Base-by-base conservation (phyloP, 371 early-diverging fungal genomes). In the Gilbertella persicaria region DNA sequence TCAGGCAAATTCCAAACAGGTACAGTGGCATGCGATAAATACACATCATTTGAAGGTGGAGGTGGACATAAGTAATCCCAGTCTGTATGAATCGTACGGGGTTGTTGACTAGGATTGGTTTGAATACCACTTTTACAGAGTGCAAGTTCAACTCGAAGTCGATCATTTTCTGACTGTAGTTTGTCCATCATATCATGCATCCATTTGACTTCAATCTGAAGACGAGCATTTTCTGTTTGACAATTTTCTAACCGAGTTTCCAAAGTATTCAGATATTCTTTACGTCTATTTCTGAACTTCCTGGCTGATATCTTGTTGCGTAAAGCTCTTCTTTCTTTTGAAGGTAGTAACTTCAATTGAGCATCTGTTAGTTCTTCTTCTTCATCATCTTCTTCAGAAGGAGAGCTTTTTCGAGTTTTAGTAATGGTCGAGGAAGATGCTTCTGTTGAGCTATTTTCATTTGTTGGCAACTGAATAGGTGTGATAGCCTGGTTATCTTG, bases 261-360 rank as follows among this genome's bases (percentile, higher is more conserved):
- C 28, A 64, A 20, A 25, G 59, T 44, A 16, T 42, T 5, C 45
- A 64, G 50, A 35, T 64, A 59, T 36, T 64, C 64, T 61, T 64
- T 64, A 29, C 64, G 42, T 40, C 64, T 43, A 37, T 64, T 59
- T 46, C 64, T 47, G 17, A 64, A 64, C 29, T 64, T 64, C 42
- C 64, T 24, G 8, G 64, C 64, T n/a, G 64, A 64, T 44, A 64
- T 64, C n/a, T 64, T 64, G 35, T 64, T 64, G 38, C 64, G 16
- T 13, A 64, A 28, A 26, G 58, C 55, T 21, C 64, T 53, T 39
- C 64, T 44, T 38, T 64, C 64, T 51, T 64, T 64, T 25, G 60
- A 52, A 39, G 63, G 58, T 38, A 62, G 25, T 16, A 49, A 24
- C 23, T 62, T 57, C 14, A 62, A 30, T 29, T 57, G 52, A 6